Base-by-base conservation (phyloP, 768 basidiomycete species). In the Leccinellum luteum region DNA sequence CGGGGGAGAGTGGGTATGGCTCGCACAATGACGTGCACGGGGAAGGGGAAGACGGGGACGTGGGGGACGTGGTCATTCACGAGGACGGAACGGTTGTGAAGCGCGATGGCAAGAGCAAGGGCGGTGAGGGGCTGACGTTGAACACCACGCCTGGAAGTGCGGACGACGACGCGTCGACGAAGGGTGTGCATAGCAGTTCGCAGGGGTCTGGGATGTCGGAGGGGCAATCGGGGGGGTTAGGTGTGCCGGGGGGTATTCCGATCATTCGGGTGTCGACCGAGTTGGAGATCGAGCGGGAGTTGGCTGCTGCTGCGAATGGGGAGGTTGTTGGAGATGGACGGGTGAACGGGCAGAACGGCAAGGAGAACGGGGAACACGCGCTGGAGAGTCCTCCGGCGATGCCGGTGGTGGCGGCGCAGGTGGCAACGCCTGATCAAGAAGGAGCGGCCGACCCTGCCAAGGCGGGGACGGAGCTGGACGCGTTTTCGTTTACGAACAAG, bases 401-500 rank as follows among this genome's bases (percentile, higher is more conserved):
- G 31, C 81, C 82, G 1, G 67, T 76, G 45, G 73, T 75, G 41
- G 81, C 80, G 1, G 78, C 75, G 41, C 41, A 41, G 41, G 10
- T 41, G 9, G 74, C 28, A 71, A 66, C 43, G 68, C 14, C 3
- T 3, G 66, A 68, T 3, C 56, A 75, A 12, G 67, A 73, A 0
- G 56, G 68, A 12, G 28, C 60, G 8, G 56, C 64, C 5, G 34
- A 64, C 4, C 57, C 76, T 12, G 28, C 41, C 5, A 41, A 41
- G n/a, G 41, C n/a, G 38, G 48, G 68, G 10, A 56, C 74, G 23
- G 58, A 70, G 3, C 77, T 82, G 41, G 89, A 91, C 56, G 76
- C 87, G 3, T 93, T 92, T 71, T 92, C 94, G 23, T 97, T 99
- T 74, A 94, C 86, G 68, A 98, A 93, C 74, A 99, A 98, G 79